Conservation (phyloP, 495 filamentous ascomycete genomes). For the Penicillium angulare region DNA sequence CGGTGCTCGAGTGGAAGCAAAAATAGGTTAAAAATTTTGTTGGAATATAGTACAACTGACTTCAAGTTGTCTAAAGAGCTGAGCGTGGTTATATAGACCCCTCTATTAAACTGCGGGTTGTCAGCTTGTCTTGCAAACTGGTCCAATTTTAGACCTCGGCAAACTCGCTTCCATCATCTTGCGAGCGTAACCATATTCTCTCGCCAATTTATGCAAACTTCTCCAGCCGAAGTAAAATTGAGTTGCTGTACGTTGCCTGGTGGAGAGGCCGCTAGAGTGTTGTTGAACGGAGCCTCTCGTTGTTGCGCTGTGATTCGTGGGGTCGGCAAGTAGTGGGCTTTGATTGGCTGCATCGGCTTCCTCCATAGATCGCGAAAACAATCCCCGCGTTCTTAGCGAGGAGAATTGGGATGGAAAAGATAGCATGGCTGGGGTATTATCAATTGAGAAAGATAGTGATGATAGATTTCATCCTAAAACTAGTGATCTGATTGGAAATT, state of each 20-base stretch:
- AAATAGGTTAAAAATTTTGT: too few species aligned
- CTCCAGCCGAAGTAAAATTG: not conserved
- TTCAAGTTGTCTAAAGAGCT: too few species aligned
- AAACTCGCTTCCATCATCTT: too few species aligned
- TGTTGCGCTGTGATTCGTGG: not conserved
- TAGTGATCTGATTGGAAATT: not conserved
- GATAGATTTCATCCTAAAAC: not conserved
- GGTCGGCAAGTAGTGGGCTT: not conserved
- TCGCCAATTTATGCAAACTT: not conserved
- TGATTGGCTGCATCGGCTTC: not conserved
- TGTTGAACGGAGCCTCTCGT: not conserved
- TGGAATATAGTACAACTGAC: too few species aligned
- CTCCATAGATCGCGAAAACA: not conserved
- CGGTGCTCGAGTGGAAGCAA: too few species aligned
- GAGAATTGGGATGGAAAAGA: too few species aligned
- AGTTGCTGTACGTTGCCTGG: not conserved
- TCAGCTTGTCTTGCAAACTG: not conserved
- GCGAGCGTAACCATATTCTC: too few species aligned
- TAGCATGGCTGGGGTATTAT: too few species aligned
- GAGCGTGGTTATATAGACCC: too few species aligned
- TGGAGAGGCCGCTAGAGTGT: not conserved
- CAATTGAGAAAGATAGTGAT: not conserved
- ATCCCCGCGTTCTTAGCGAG: not conserved
- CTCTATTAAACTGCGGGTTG: too few species aligned
- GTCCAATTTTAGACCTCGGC: not conserved